Evolutionary conservation across 495 filamentous ascomycete species (phyloP).

Genomic region (Cercophora sp.): DNA sequence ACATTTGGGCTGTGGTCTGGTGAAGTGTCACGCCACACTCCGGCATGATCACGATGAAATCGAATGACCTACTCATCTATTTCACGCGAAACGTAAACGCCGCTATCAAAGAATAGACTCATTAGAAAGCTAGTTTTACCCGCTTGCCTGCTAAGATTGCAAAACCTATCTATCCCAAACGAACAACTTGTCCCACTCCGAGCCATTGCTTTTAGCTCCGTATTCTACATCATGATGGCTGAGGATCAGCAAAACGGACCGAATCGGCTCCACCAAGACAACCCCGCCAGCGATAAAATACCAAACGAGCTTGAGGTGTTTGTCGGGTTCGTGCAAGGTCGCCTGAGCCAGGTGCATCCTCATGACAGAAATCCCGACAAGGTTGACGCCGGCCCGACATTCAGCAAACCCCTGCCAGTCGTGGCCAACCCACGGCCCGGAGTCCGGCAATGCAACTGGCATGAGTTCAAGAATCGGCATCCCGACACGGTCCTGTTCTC

Average conservation of each 20-base stretch:
- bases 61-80: background rate
- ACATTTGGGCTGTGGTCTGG: background rate
- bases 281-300: background rate
- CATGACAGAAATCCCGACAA: background rate
- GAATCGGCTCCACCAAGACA: background rate
- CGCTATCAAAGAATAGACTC: background rate
- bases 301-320: background rate
- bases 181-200: background rate
- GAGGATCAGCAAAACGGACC: background rate
- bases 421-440: background rate
- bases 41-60: too few relatives aligned
- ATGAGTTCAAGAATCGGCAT: background rate
- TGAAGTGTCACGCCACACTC: background rate
- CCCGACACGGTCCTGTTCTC: background rate
- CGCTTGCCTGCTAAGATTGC: background rate
- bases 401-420: background rate
- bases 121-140: background rate
- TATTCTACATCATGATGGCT: background rate
- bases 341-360: background rate
- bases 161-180: background rate
- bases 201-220: background rate
- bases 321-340: background rate
- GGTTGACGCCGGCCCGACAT: background rate
- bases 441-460: conserved; percentile 1
- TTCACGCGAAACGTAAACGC: background rate